Evolutionary conservation across 2,329 filamentous ascomycete genomes (phyloP), one percentile per base, ranked within the genome.

Genomic region (Tolypocladium paradoxum): DNA sequence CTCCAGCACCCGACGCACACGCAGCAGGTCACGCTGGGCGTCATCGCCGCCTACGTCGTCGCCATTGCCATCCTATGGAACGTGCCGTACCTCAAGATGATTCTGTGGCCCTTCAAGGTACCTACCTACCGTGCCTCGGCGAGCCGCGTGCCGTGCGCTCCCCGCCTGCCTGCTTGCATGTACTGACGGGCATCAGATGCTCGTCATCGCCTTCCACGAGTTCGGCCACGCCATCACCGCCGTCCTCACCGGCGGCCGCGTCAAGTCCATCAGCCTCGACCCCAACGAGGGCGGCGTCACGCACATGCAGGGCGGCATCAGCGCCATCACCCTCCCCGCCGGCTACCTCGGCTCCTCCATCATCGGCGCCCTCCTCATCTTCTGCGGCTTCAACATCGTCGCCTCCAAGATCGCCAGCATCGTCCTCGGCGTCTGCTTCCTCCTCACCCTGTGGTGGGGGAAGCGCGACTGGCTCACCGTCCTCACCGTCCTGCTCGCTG

Each of bases 381-480:
- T 91, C 62, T 88, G 85, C 65, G 87, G 87, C 24, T 91, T 91
- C 69, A 78, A 91, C 68, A 90, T 90, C 57, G 85, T 89, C 51
- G 87, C 87, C 3, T 86, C 82, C 72, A 91, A 91, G 67, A 68
- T 91, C n/a, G 86, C 85, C 20, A 88, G 84, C 61, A 79, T 91
- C 51, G 81, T 83, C 0, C 72, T 91, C 4, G 87, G 79, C 1
- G 83, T 84, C 4, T 88, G 85, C 64, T 91, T 91, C 62, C 65
- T 91, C 57, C 69, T 91, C n/a, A 90, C 85, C 0, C 70, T 91
- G 4, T 91, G 87, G 87, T 91, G 87, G 87, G 87, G 85, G 2
- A 79, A 87, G 57, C 82, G 77, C 61, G 85, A 91, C 66, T 90
- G 86, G 87, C 72, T 91, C 56, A 90, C 87, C 0, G 83, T 90